Base-by-base conservation (phyloP, 352 stramenopile species). In the Phytophthora tentaculata region DNA sequence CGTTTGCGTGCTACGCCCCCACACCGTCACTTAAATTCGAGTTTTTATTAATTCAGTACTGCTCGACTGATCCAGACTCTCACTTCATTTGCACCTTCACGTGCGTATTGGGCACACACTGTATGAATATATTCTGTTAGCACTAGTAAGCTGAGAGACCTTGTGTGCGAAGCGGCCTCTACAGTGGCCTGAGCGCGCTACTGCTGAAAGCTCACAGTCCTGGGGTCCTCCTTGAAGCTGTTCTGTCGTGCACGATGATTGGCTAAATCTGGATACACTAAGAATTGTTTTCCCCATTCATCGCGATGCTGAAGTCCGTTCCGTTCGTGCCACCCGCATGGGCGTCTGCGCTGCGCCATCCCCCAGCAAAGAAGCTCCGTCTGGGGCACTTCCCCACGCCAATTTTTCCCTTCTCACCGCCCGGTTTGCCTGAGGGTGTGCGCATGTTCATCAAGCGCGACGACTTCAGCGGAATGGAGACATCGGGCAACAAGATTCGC, bases 401-500 rank as follows among this genome's bases (percentile, higher is more conserved):
- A 14, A 94, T 94, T 57, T 80, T 91, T 41, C 83, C 85, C 0
- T 93, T 95, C 43, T 59, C 67, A 0, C 85, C 87, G n/a, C 87
- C 85, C 5, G 87, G 83, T 1, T 61, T 95, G 22, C 88, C 88
- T 3, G 55, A 82, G 3, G 86, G 78, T 37, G 83, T 95, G 39
- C 84, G 75, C 35, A 81, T 95, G 73, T 91, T 87, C 73, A 90
- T 95, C 74, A 95, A 95, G 70, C 88, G 88, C 59, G 88, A 95
- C 69, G 88, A 95, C 58, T 95, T 94, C 58, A 95, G 88, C 59
- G 95, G 94, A 1, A 74, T 95, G 24, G 94, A 98, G 74, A 92
- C 94, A 26, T 97, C 94, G 17, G 95, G 95, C 23, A 98, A 98
- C 76, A 98, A 98, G 76, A 91, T 97, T 73, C 92, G 95, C 57